These are phyloP conservation scores for Botrytis medusae DNA, from an alignment of 2,329 filamentous ascomycete species.

Conservation along the genomic window DNA sequence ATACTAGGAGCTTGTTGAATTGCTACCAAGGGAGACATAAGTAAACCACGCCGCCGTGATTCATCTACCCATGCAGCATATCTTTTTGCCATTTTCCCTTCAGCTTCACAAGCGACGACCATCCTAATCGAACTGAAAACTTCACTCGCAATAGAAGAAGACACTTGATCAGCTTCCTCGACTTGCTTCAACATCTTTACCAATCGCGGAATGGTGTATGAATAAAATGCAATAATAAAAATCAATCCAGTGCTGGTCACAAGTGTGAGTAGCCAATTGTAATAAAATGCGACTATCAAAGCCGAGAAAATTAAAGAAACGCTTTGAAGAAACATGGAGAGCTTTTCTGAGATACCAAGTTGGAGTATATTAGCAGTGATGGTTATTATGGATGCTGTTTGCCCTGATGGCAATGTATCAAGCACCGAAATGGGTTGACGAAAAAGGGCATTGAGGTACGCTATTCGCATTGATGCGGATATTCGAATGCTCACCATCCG, in stretches of 20 bases:
- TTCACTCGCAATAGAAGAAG: constrained; percentile 61
- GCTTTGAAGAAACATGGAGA: constrained; percentile 58
- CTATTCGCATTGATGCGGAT: constrained; percentile 58
- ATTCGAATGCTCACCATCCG: constrained; percentile 61
- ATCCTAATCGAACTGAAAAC: constrained; percentile 60
- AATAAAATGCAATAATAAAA: constrained; percentile 52
- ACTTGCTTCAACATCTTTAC: constrained; percentile 52
- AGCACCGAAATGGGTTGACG: constrained; percentile 65
- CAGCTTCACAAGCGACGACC: constrained; percentile 62
- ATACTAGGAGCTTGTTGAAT: constrained; percentile 49
- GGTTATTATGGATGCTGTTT: constrained; percentile 62
- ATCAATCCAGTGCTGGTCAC: constrained; percentile 56
- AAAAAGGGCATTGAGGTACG: constrained; percentile 65
- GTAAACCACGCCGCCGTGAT: constrained; percentile 43
- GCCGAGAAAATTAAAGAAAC: constrained; percentile 53
- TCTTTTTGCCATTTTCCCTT: constrained; percentile 52
- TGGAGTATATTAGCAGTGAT: constrained; percentile 64
- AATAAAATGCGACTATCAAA: constrained; percentile 54
- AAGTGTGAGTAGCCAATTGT: constrained; percentile 58
- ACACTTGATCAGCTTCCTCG: constrained; percentile 53
- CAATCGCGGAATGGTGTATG: constrained; percentile 56
- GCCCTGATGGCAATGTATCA: constrained; percentile 62
- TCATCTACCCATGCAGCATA: constrained; percentile 56
- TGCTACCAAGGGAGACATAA: constrained; percentile 34
- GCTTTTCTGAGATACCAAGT: constrained; percentile 61